A percentile compares a stretch with the other conserved stretches of the same genome.
These are phyloP conservation scores for Pelagomonas calceolata DNA, from an alignment of 108 stramenopile genomes.

Conservation along the genomic window DNA sequence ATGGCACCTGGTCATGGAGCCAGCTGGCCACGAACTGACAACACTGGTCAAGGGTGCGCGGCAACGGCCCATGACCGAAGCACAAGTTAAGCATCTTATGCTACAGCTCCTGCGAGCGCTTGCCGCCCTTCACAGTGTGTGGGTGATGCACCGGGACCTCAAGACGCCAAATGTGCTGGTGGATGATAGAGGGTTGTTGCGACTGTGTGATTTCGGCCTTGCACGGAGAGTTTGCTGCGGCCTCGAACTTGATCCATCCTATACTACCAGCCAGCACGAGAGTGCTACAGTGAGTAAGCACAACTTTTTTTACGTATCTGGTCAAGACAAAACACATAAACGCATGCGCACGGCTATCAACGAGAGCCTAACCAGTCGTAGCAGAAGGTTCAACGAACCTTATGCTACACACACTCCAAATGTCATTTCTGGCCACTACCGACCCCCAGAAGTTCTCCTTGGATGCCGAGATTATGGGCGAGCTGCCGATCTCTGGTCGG, in stretches of 20 bases:
- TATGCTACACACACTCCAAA: not conserved
- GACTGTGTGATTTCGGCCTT: not conserved
- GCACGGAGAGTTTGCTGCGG: not conserved
- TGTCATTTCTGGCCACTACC: not conserved
- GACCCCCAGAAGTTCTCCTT: not conserved
- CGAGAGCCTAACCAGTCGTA: too few species aligned
- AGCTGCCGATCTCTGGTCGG: not conserved
- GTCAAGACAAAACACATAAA: too few species aligned
- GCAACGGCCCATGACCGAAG: not conserved
- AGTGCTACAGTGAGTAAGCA: too few species aligned
- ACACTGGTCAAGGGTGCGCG: not conserved
- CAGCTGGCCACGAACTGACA: not conserved
- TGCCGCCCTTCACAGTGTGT: not conserved
- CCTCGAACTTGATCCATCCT: not conserved
- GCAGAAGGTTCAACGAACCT: not conserved
- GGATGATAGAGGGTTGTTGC: not conserved
- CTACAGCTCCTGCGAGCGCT: not conserved
- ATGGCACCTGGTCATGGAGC: not conserved
- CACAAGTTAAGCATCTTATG: not conserved
- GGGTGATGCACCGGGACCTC: not conserved
- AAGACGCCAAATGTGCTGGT: not conserved
- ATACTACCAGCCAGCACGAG: too few species aligned
- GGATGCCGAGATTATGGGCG: not conserved
- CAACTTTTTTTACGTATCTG: too few species aligned
- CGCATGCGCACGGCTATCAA: too few species aligned